Evolutionary conservation across 345 rosid genomes (phyloP).

Genomic region (Turritis glabra): DNA sequence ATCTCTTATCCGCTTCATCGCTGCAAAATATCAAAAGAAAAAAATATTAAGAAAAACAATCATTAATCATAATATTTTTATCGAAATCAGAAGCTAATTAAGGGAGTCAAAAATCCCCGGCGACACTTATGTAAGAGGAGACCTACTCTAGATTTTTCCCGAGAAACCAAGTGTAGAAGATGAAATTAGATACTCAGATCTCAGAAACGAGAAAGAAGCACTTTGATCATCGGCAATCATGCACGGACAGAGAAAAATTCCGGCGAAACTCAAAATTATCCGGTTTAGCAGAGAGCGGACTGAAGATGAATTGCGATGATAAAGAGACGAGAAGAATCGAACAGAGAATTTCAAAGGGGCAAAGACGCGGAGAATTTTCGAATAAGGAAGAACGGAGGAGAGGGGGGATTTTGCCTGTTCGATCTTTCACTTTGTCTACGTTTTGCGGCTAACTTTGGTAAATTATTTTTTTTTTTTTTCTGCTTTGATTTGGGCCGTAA

Average conservation of each 20-base stretch:
- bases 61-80: background rate
- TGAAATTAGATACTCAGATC: slow-evolving; percentile 31
- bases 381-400: slow-evolving; percentile 12
- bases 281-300: background rate
- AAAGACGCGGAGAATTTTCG: slow-evolving; percentile 16
- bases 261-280: background rate
- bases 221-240: slow-evolving; percentile 29
- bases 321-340: background rate
- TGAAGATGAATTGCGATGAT: slow-evolving; percentile 11
- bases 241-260: slow-evolving; percentile 3
- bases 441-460: slow-evolving; percentile 5
- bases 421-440: slow-evolving; percentile 8
- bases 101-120: background rate
- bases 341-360: slow-evolving; percentile 1
- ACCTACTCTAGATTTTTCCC: slow-evolving; percentile 21
- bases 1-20: slow-evolving; percentile 80
- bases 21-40: slow-evolving; percentile 39
- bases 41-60: no score
- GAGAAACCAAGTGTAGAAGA: background rate
- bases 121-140: background rate
- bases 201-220: slow-evolving; percentile 14
- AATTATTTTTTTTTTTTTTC: no score
- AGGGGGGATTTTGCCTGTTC: no score
- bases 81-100: slow-evolving; percentile 2
- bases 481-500: no score